Evolutionary conservation across 805 yeast species (phyloP).

Genomic region (Tetrapisispora fleetii): DNA sequence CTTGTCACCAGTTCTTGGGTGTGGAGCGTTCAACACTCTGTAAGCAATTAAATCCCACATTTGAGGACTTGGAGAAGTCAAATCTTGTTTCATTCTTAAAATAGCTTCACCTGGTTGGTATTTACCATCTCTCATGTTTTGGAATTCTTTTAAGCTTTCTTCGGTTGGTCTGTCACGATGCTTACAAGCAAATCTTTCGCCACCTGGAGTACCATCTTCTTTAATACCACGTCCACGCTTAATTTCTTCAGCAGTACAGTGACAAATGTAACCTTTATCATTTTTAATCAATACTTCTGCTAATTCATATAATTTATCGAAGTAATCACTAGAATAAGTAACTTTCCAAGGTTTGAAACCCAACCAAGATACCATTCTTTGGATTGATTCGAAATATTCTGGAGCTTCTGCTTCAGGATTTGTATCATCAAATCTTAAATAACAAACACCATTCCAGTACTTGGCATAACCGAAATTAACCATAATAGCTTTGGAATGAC

Average conservation of each 20-base stretch:
- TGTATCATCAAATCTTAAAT: constrained; percentile 92
- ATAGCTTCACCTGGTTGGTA: constrained; percentile 89
- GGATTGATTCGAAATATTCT: constrained; percentile 72
- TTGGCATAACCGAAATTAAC: constrained; percentile 97
- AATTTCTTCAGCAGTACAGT: constrained; percentile 86
- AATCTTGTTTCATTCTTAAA: constrained; percentile 93
- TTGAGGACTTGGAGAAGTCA: constrained; percentile 86
- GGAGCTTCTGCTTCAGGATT: constrained; percentile 99
- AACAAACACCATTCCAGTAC: constrained; percentile 76
- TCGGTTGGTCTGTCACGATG: constrained; percentile 66
- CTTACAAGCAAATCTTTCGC: constrained; percentile 75
- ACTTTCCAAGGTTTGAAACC: constrained; percentile 91
- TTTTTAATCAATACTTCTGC: constrained; percentile 71
- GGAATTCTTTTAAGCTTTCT: constrained; percentile 68
- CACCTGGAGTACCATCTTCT: constrained; percentile 89
- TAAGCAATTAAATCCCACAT: constrained; percentile 99
- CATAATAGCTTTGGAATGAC: constrained; percentile 96
- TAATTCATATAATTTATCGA: constrained; percentile 75
- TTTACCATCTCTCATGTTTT: constrained; percentile 84
- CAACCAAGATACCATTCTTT: constrained; percentile 82
- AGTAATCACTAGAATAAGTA: constrained; percentile 93
- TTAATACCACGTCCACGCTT: constrained; percentile 83
- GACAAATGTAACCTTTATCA: constrained; percentile 84
- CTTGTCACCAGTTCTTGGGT: constrained; percentile 92
- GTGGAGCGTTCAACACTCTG: constrained; percentile 84